Evolutionary conservation across 768 basidiomycete genomes (phyloP), one percentile per base, ranked within the genome.

Genomic region (Tremella fuciformis): DNA sequence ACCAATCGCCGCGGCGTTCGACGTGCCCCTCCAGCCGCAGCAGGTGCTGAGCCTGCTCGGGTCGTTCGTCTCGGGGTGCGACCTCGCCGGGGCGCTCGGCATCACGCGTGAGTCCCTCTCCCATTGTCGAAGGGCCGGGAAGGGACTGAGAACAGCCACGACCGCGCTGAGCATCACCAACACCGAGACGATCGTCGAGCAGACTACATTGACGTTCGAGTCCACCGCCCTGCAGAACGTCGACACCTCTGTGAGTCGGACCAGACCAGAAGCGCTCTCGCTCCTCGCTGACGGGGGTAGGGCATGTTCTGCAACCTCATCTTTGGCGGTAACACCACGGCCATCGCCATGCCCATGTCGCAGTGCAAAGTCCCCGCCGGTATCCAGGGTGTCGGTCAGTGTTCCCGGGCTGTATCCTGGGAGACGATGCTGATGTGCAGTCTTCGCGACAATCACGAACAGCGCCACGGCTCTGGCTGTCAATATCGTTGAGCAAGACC

Each of bases 231-330:
- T 60, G 8, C 38, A 52, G n/a, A 53, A 48, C 8, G 26, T 55
- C 22, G 56, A 66, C 39, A 38, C 41, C 8, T 42, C 50, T 6
- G 56, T 57, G 34, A 46, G 47, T 58, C 13, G 7, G 3, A 18
- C 18, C 25, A n/a, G 24, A 21, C 19, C 26, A 46, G 2, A 18
- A 48, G 26, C 9, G 2, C 39, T 38, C 18, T 8, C 49, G 6
- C 13, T 24, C 11, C 39, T 41, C 39, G 18, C 18, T 41, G 39
- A 11, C 39, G 11, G 39, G 39, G 18, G 15, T 18, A 59, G 48
- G 41, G 16, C 6, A 41, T 60, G 3, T 66, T 67, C 57, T 67
- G 66, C 58, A 64, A 71, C 53, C 61, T 71, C 57, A 64, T 67
- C 26, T 21, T 59, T 8, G 69, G 69, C 15, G 62, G 66, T 11